Evolutionary conservation across 2,329 filamentous ascomycete species (phyloP), one percentile per base, ranked within the genome.

Genomic region (Didymella pomorum): DNA sequence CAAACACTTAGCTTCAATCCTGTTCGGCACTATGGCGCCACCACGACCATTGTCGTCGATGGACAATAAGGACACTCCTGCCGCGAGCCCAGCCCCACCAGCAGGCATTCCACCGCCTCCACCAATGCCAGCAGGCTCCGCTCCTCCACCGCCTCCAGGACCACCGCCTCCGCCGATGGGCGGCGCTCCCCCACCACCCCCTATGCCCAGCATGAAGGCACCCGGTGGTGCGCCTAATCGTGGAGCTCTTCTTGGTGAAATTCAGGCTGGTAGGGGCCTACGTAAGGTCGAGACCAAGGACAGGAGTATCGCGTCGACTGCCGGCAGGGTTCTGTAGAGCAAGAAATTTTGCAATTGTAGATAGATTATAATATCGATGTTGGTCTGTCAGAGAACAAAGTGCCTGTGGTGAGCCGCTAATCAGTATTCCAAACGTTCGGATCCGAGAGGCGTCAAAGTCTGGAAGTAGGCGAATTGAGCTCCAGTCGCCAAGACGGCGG

Each of bases 21-120:
- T 99, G 20, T 99, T 99, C 75, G 94, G 95, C 58, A 97, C 93
- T 50, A 98, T 99, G 93, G 94, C 87, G 10, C 94, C 95, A 37
- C 94, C 95, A 14, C 88, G 94, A 50, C 93, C 94, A 28, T 79
- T 97, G 43, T 96, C 92, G 20, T 90, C 92, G 7, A 87, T 91
- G 76, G 92, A 91, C 53, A 88, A 90, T 65, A 90, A 91, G 68
- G 79, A 79, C 56, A 76, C 81, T 37, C 56, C 76, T 74, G 56
- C 78, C 65, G 46, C 80, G 70, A 70, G 79, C 78, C 59, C 78
- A 76, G 56, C 79, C 21, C 70, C 78, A 47, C 45, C 79, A 74
- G 37, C 78, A 73, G 71, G 83, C 73, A 54, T 78, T 79, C 25
- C 83, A 10, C 81, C 84, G n/a, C 81, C 84, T 11, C 83, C 84